These are phyloP conservation scores for Crithidia thermophila DNA, from an alignment of 208 protist genomes.

Conservation along the genomic window DNA sequence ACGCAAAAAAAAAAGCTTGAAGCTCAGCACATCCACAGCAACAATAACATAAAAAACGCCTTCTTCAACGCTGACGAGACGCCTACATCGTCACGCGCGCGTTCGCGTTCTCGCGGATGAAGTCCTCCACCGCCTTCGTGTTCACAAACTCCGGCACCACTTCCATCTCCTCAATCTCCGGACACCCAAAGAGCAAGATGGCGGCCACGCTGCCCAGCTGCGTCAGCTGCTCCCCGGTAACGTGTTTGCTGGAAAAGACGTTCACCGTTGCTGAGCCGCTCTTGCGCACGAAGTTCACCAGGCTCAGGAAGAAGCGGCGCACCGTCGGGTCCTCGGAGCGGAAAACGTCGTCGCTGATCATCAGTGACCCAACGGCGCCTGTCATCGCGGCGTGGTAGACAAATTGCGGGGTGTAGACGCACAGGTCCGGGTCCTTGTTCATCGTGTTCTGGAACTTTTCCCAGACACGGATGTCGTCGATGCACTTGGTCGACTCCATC, in stretches of 20 bases:
- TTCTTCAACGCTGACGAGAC: neutral
- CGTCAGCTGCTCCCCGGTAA: slow-evolving; percentile 94
- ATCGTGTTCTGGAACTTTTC: slow-evolving; percentile 95
- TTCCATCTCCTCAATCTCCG: slow-evolving; percentile 91
- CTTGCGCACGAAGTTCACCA: slow-evolving; percentile 89
- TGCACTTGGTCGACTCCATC: slow-evolving; percentile 91
- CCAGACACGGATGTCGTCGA: slow-evolving; percentile 92
- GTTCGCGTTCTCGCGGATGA: slow-evolving; percentile 66
- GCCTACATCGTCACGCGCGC: slow-evolving; percentile 37
- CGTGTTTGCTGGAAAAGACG: slow-evolving; percentile 95
- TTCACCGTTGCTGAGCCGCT: slow-evolving; percentile 76
- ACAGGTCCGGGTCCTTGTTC: slow-evolving; percentile 82
- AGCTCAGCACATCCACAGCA: too few relatives aligned
- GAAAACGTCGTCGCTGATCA: slow-evolving; percentile 95
- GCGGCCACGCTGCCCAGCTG: slow-evolving; percentile 94
- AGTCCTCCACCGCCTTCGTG: slow-evolving; percentile 58
- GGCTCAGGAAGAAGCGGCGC: slow-evolving; percentile 90
- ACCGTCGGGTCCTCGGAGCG: slow-evolving; percentile 80
- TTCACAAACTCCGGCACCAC: slow-evolving; percentile 62
- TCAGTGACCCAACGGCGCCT: slow-evolving; percentile 81
- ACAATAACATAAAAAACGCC: too few relatives aligned
- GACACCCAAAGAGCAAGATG: slow-evolving; percentile 92
- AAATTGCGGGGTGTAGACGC: slow-evolving; percentile 93
- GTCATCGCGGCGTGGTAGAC: slow-evolving; percentile 84
- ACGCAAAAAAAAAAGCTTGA: neutral